Base-by-base conservation (phyloP, 352 stramenopile genomes). In the Globisporangium ultimum region DNA sequence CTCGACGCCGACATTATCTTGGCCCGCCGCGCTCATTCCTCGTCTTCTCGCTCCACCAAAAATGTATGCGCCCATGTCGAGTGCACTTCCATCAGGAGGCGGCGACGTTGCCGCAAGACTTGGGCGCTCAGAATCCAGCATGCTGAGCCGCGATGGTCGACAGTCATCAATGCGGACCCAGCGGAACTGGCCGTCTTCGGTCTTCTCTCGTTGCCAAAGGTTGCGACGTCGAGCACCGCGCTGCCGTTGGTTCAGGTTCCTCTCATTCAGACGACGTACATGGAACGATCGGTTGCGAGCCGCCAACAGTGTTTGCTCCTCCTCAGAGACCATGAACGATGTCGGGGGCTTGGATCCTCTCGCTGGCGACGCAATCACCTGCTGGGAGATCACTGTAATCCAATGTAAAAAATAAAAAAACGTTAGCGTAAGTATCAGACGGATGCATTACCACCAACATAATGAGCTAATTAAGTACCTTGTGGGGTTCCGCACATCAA, bases 401-500 rank as follows among this genome's bases (percentile, higher is more conserved):
- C 28, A 36, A 36, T 36, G 28, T 10, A 36, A 36, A 36, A 6
- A 10, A 10, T 5, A 10, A 36, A 36, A 36, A 6, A 10, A 10
- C 28, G 8, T 36, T 8, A 36, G 28, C 8, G 7, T 10, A 36
- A 36, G 4, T 36, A 36, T 36, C 28, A 36, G 28, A 36, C 28
- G 28, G 28, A 36, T 10, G 7, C 28, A 36, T 10, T 36, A 1
- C 8, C 28, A 10, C 8, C 28, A 36, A 6, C 8, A 36, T 11
- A 36, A 1, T 1, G 28, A 36, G 28, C 28, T 36, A 36, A 45
- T 45, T 1, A 15, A 45, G 36, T 63, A 88, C 80, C 71, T 78
- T 93, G 78, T 9, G 80, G 77, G 0, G 84, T 92, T 20, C 84
- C 84, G 60, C 84, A 93, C 78, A 93, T 87, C 48, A 93, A 66